Percentiles rank a stretch among this genome's conserved stretches.
Evolutionary conservation across 73 alveolate genomes (phyloP).

Genomic region (Strombidium stylifer): DNA sequence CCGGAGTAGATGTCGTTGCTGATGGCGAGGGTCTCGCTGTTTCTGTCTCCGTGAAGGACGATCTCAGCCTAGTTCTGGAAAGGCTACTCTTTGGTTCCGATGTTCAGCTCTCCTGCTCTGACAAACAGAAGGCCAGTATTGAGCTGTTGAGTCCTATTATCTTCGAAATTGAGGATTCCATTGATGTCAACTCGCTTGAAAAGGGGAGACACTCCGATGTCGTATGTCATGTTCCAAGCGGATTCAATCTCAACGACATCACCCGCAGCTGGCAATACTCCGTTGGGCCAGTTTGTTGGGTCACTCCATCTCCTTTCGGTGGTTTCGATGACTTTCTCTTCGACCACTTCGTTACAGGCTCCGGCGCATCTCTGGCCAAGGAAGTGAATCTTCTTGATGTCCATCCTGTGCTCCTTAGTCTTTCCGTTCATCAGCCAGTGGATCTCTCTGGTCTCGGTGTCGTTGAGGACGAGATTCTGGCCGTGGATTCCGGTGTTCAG

Average conservation of each 20-base stretch:
- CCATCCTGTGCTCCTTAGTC: not conserved
- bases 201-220: conserved; percentile 8
- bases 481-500: too few species aligned
- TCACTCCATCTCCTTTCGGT: conserved; percentile 39
- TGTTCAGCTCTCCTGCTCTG: conserved; percentile 56
- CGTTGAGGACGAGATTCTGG: not conserved
- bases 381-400: not conserved
- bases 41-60: conserved; percentile 61
- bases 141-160: conserved; percentile 17
- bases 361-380: conserved; percentile 36
- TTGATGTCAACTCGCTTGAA: conserved; percentile 9
- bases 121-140: conserved; percentile 40
- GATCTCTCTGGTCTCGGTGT: not conserved
- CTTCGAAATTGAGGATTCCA: conserved; percentile 30
- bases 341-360: not conserved
- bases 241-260: conserved; percentile 3
- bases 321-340: not conserved
- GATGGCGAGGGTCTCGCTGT: not conserved
- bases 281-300: conserved; percentile 25
- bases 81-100: conserved; percentile 49
- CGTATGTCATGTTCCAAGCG: conserved; percentile 46
- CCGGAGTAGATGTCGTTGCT: conserved; percentile 24
- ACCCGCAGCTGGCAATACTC: conserved; percentile 8
- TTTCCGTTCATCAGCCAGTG: conserved; percentile 12
- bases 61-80: conserved; percentile 52